Base-by-base conservation (phyloP, 2,329 filamentous ascomycete genomes). In the Tolypocladium album region DNA sequence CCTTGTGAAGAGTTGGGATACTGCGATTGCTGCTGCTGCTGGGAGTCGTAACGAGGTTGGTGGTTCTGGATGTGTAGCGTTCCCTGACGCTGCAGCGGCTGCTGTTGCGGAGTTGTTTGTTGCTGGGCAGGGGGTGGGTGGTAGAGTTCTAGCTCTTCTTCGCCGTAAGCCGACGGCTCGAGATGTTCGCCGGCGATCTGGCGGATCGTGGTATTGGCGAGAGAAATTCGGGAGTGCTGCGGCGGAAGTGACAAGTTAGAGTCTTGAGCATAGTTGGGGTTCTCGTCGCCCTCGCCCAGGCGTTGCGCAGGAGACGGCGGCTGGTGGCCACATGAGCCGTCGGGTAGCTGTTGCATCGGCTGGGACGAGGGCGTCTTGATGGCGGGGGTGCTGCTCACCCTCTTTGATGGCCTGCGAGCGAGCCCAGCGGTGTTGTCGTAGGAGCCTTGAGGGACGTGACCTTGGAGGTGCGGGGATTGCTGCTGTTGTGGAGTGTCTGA, bases 321-420 rank as follows among this genome's bases (percentile, higher is more conserved):
- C 61, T 64, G 63, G 60, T 67, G 65, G 64, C 62, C 57, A 56
- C 36, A 34, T 36, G 62, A 57, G 58, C 58, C 60, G 62, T 63
- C 60, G 27, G 63, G 45, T n/a, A 61, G 43, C 57, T 61, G 57
- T 59, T 58, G 60, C 17, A 45, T 59, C 27, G 56, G 31, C 56
- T 68, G 61, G 61, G 75, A 70, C 63, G 73, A 66, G 63, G 70
- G 74, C 42, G 78, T 79, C 67, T 76, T 76, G 64, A 79, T 65
- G 66, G 72, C 67, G 65, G 76, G 74, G 60, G 71, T 71, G 63
- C 79, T 77, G 77, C 80, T 81, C 69, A 80, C 73, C 67, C 82
- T 78, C 74, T 83, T 85, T 53, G 84, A 87, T 39, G 79, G 76
- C 65, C 81, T 76, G 64, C 82, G 82, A 64, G 72, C 76, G 56